Evolutionary conservation across 768 basidiomycete genomes (phyloP).

Genomic region (Cubamyces sp.): DNA sequence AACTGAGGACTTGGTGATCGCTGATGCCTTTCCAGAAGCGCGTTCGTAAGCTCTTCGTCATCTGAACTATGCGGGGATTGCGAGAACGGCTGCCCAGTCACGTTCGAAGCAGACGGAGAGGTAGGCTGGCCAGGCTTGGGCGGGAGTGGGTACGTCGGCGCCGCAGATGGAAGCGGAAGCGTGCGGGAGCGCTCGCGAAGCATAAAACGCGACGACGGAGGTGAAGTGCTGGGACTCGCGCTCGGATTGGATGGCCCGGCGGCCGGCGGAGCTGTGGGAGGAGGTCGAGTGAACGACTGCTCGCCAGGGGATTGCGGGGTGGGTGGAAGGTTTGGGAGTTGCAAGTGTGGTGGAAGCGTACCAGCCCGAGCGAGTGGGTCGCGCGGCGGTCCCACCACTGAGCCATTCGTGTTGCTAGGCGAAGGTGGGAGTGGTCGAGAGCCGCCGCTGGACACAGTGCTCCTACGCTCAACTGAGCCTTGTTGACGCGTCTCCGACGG

Average conservation of each 20-base stretch:
- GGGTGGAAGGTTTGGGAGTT: conserved; percentile 16
- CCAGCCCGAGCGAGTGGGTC: conserved; percentile 7
- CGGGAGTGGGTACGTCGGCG: conserved; percentile 19
- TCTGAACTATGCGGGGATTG: conserved; percentile 24
- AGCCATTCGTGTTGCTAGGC: background rate
- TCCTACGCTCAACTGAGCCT: conserved; percentile 28
- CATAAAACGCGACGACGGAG: conserved; percentile 8
- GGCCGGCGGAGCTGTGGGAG: background rate
- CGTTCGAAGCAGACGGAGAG: background rate
- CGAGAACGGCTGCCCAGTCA: background rate
- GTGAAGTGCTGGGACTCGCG: background rate
- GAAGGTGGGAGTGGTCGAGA: conserved; percentile 12
- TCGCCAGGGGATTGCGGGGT: background rate
- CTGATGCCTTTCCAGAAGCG: conserved; percentile 19
- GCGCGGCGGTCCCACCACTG: background rate
- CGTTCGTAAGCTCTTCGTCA: conserved; percentile 26
- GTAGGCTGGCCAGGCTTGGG: conserved; percentile 12
- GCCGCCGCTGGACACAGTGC: conserved; percentile 22
- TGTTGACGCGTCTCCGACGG: conserved; percentile 10
- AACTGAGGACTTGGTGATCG: conserved; percentile 38
- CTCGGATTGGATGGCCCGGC: background rate
- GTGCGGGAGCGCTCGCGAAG: conserved; percentile 22
- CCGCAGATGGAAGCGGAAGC: conserved; percentile 17
- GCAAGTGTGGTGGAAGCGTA: conserved; percentile 28
- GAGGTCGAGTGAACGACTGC: background rate